These are phyloP conservation scores for Pichia membranifaciens DNA, from an alignment of 805 yeast genomes.

Conservation along the genomic window DNA sequence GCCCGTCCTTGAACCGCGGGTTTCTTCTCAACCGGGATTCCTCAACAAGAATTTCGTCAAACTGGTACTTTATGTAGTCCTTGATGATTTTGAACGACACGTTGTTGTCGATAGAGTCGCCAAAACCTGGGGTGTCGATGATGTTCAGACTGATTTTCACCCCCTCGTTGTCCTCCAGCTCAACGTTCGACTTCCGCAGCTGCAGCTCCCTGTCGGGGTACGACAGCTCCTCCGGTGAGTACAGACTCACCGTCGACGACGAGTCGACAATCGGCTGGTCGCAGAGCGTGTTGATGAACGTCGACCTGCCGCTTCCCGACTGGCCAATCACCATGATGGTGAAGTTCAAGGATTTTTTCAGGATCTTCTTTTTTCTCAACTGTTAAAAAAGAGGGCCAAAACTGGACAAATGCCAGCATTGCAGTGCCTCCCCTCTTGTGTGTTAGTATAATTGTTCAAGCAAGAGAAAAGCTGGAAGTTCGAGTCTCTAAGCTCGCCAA, in stretches of 20 bases:
- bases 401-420: too few species aligned
- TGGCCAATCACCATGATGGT: constrained; percentile 84
- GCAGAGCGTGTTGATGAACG: constrained; percentile 85
- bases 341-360: constrained; percentile 80
- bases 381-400: constrained; percentile 10
- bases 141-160: constrained; percentile 70
- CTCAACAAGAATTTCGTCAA: constrained; percentile 75
- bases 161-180: constrained; percentile 79
- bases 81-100: constrained; percentile 61
- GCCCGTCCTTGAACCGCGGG: constrained; percentile 78
- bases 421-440: neutral
- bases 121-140: constrained; percentile 82
- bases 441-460: too few species aligned
- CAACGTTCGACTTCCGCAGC: constrained; percentile 74
- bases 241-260: constrained; percentile 42
- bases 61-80: constrained; percentile 77
- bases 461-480: too few species aligned
- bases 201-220: constrained; percentile 49
- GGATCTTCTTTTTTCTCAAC: constrained; percentile 67
- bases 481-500: too few species aligned
- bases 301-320: constrained; percentile 85
- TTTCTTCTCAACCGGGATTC: constrained; percentile 79
- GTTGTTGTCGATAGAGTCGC: constrained; percentile 64
- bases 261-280: constrained; percentile 80
- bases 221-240: constrained; percentile 42